Percentiles rank a stretch among this genome's conserved stretches.
Conservation (phyloP, 352 stramenopile species). For the Pythium scleroteichum region DNA sequence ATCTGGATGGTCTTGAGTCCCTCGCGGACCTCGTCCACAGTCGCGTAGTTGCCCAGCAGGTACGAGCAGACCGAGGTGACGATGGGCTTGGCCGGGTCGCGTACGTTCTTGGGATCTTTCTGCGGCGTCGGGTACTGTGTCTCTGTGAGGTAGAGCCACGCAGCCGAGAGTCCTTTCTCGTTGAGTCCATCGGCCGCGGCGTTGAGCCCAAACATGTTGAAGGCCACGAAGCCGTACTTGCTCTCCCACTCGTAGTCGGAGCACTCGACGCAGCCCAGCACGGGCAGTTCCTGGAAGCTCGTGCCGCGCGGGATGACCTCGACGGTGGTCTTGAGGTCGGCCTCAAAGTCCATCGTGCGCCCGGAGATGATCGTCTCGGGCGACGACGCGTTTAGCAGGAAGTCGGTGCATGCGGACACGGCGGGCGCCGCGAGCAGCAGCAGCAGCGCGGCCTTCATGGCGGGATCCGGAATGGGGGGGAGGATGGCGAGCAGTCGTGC, state of each 20-base stretch:
- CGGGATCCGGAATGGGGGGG: neutral
- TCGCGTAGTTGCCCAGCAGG: conserved; percentile 70
- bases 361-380: conserved; percentile 27
- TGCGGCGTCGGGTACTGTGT: conserved; percentile 52
- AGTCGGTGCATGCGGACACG: conserved; percentile 47
- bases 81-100: conserved; percentile 37
- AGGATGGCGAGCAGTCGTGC: neutral
- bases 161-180: conserved; percentile 34
- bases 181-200: conserved; percentile 37
- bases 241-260: conserved; percentile 31
- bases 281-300: conserved; percentile 34
- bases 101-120: conserved; percentile 9
- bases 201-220: conserved; percentile 39
- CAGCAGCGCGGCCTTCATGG: neutral
- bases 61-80: conserved; percentile 70
- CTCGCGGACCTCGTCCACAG: conserved; percentile 53
- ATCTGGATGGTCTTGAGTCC: conserved; percentile 57
- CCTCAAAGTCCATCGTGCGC: conserved; percentile 41
- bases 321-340: conserved; percentile 32
- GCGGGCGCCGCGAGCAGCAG: neutral
- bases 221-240: conserved; percentile 38
- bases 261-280: conserved; percentile 30
- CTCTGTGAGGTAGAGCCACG: conserved; percentile 27
- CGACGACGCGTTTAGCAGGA: conserved; percentile 41
- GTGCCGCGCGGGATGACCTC: conserved; percentile 37